Base-by-base conservation (phyloP, 805 yeast species). In the Metschnikowia koreensis region DNA sequence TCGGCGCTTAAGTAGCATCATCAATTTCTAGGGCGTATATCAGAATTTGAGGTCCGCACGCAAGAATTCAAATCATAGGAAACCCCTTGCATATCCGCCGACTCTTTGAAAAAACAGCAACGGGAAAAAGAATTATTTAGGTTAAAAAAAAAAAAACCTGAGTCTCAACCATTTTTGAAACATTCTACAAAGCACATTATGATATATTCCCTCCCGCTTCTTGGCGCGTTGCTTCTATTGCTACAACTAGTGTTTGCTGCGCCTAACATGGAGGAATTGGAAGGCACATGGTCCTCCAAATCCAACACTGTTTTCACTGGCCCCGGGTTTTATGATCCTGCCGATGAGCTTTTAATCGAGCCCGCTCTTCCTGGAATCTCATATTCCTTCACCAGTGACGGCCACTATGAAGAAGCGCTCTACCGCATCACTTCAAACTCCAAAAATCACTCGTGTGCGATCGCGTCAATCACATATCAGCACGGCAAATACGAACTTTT, bases 291-390 rank as follows among this genome's bases (percentile, higher is more conserved):
- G 99, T 70, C 92, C 1, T 86, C 97, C 15, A 94, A 94, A 69
- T 84, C 97, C 11, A 89, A 88, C 67, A 84, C 96, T 11, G 99
- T 94, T 7, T 86, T 93, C 74, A 94, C 99, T 0, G 99, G 99
- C 0, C 97, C 98, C 7, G 87, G 92, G 1, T 94, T 94, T 66
- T 94, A 82, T 67, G 98, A 94, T 68, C 99, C 99, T 2, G 87
- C 91, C 29, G 97, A 93, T 66, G 99, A 94, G 69, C 80, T 93
- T 15, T 74, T 94, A 52, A 89, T 91, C 55, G 99, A 94, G 67
- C 99, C 99, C 1, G 93, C 92, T 8, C 77, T 94, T 40, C 97
- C 99, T 1, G 99, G 99, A 38, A 81, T 93, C 50, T 86, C 96
- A 6, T 89, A 86, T 70, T 89, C 97, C 1, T 94, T 94, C 75